Evolutionary conservation across 23 red algal species (phyloP), one percentile per base, ranked within the genome.

Genomic region (Gracilaria domingensis): DNA sequence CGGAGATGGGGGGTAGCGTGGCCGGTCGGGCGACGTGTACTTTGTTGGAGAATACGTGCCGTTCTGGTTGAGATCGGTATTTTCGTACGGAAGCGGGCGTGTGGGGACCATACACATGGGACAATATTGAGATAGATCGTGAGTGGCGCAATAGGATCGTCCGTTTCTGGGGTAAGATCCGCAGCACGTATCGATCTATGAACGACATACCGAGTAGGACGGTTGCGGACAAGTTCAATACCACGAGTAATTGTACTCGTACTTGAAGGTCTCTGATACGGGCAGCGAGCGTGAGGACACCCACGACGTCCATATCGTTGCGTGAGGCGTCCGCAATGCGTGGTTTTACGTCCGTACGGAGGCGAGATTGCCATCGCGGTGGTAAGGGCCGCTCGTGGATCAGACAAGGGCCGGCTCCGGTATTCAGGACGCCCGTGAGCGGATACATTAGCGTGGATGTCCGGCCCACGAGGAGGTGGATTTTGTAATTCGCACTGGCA

Each of bases 391-490:
- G 42, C 11, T 45, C 42, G 42, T 11, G 42, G 11, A 45, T 11
- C 42, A 45, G 42, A 45, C 42, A 45, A 11, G 67, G 67, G 21
- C 67, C 67, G 21, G 72, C 72, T 40, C 72, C 35, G 26, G 35
- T 76, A 44, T 76, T 35, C 3, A 76, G 26, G 8, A 76, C 72
- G n/a, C n/a, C 49, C 72, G 72, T 76, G 37, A 74, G 45, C 37
- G 69, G 69, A 34, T 44, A 33, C 69, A 74, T 74, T n/a, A n/a
- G n/a, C n/a, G n/a, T n/a, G n/a, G n/a, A n/a, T n/a, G n/a, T n/a
- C n/a, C n/a, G n/a, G n/a, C n/a, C n/a, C n/a, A n/a, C n/a, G n/a
- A n/a, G n/a, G n/a, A n/a, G n/a, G n/a, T n/a, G n/a, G n/a, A n/a
- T n/a, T n/a, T n/a, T n/a, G n/a, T n/a, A n/a, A n/a, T n/a, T n/a